A percentile compares a stretch with the other conserved stretches of the same genome.
These are phyloP conservation scores for Haematococcus lacustris DNA, from an alignment of 139 green algal genomes.

Conservation along the genomic window DNA sequence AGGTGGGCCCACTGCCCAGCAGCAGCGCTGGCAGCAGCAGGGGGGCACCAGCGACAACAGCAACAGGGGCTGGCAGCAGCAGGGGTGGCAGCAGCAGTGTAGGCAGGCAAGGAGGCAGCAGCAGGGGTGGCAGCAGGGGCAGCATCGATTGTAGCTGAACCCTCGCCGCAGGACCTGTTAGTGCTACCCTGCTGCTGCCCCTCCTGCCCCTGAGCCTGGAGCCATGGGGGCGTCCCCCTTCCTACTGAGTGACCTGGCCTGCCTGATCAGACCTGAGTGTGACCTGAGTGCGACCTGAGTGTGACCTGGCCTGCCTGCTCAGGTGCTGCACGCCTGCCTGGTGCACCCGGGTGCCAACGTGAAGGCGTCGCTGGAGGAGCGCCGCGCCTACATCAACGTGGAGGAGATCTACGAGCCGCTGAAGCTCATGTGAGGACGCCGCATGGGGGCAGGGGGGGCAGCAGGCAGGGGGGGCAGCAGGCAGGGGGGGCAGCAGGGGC, in stretches of 20 bases:
- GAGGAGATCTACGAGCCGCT: conserved; percentile 43
- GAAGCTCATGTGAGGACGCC: conserved; percentile 33
- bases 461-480: too few relatives aligned
- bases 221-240: too few relatives aligned
- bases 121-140: not conserved
- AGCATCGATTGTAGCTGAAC: not conserved
- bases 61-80: not conserved
- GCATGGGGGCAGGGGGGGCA: too few relatives aligned
- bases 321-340: conserved; percentile 74
- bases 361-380: conserved; percentile 27
- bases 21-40: too few relatives aligned
- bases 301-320: not conserved
- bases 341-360: conserved; percentile 46
- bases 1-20: too few relatives aligned
- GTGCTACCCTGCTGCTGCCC: not conserved
- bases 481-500: too few relatives aligned
- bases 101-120: not conserved
- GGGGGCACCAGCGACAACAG: too few relatives aligned
- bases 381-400: conserved; percentile 27
- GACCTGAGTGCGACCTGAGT: too few relatives aligned
- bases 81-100: not conserved
- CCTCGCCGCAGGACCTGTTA: not conserved
- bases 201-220: too few relatives aligned
- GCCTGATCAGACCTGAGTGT: too few relatives aligned
- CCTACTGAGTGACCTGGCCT: too few relatives aligned